Conservation (phyloP, 2,329 filamentous ascomycete species). For the Diaporthe citriasiana region DNA sequence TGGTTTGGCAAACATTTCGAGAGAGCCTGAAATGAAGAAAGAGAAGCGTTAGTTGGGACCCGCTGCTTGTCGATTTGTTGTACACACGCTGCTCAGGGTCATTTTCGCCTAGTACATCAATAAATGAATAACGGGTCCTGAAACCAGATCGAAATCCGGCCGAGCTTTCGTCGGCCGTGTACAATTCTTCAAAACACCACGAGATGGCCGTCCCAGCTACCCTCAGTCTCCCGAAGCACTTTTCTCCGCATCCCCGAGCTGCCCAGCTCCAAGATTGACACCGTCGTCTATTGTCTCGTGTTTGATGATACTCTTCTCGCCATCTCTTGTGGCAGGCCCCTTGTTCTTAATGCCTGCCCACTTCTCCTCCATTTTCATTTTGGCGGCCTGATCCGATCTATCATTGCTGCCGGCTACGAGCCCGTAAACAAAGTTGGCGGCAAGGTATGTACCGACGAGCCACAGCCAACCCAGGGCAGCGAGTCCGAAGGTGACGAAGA, state of each 20-base stretch:
- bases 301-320: neutral
- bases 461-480: conserved; percentile 78
- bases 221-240: neutral
- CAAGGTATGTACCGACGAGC: conserved; percentile 72
- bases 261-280: neutral
- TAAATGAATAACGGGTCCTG: neutral
- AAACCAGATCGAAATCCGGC: neutral
- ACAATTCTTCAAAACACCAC: no score
- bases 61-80: neutral
- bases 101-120: neutral
- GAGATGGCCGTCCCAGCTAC: no score
- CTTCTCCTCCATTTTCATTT: conserved; percentile 33
- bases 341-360: conserved; percentile 34
- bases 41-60: neutral
- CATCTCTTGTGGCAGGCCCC: neutral
- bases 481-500: conserved; percentile 75
- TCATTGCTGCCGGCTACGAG: conserved; percentile 34
- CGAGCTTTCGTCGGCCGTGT: neutral
- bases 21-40: neutral
- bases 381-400: conserved; percentile 47
- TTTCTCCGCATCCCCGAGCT: no score
- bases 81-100: neutral
- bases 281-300: neutral
- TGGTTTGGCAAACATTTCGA: neutral
- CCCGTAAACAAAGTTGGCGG: conserved; percentile 62